These are phyloP conservation scores for Dactylellina haptotyla DNA, from an alignment of 2,329 filamentous ascomycete species.

Conservation along the genomic window DNA sequence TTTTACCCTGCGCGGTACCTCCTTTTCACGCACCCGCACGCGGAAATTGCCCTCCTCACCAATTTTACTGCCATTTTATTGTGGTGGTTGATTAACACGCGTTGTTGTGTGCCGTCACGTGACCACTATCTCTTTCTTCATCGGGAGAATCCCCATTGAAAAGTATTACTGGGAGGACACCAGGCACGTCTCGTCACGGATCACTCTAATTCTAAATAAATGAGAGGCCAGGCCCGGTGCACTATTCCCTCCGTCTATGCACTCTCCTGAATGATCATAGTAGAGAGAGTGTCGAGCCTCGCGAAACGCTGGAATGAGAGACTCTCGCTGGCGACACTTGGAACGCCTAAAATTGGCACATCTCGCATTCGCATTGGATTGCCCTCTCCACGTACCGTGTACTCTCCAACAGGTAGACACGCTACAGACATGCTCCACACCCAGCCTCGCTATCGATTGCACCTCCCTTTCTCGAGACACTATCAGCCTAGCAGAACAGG, in stretches of 20 bases:
- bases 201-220: too few relatives aligned
- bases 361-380: constrained; percentile 31
- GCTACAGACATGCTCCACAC: not conserved
- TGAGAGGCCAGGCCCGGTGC: too few relatives aligned
- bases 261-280: not conserved
- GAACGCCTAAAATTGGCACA: constrained; percentile 48
- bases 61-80: not conserved
- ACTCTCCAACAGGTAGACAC: not conserved
- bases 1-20: constrained; percentile 21
- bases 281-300: constrained; percentile 6
- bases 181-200: too few relatives aligned
- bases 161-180: too few relatives aligned
- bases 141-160: too few relatives aligned
- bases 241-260: not conserved
- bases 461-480: too few relatives aligned
- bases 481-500: not conserved
- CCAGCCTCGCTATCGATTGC: not conserved
- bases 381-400: not conserved
- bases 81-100: constrained; percentile 8
- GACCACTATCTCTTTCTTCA: not conserved
- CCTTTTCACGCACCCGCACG: not conserved
- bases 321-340: constrained; percentile 25
- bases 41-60: constrained; percentile 33
- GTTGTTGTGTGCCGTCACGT: constrained; percentile 43
- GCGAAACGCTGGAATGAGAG: constrained; percentile 7